Base-by-base conservation (phyloP, 192 early-diverging fungal species). In the Coemansia sp. region DNA sequence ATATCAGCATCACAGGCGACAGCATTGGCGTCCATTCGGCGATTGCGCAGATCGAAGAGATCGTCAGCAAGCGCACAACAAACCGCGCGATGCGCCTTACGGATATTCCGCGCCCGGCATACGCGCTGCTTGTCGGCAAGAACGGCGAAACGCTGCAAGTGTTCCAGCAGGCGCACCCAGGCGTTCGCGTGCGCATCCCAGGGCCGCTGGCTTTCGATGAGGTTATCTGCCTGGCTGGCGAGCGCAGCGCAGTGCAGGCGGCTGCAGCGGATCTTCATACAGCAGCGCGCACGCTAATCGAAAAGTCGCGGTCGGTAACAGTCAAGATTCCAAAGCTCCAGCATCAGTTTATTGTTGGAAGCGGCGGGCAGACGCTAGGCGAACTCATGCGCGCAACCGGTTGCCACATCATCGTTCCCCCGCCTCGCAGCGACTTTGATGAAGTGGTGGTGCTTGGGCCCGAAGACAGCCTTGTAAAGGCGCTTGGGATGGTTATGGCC, bases 301-400 rank as follows among this genome's bases (percentile, higher is more conserved):
- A 83, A 21, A 87, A 71, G 34, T 90, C 92, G 53, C 78, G 88
- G 36, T 88, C 86, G 12, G 73, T 92, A 52, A 79, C 82, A 3
- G 85, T 95, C 52, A 84, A 85, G 45, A 84, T 98, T 48, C 90
- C 92, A 48, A 97, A 98, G 85, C 90, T 91, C 59, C 94, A 97
- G 80, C 97, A 98, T 77, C 91, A 89, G 48, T 97, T 95, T 76
- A 81, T 99, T 21, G 85, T 96, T 36, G 96, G 96, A 15, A 76
- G 88, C 35, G 88, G 91, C 75, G 94, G 92, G 33, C 73, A 86
- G 26, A 85, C 85, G 24, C 85, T 98, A 53, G 84, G 89, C 57
- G 95, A 97, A 49, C 92, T 99, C 56, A 77, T 94, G 48, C 87
- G 88, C n/a, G 79, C 86, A 0, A 96, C 93, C 33, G 95, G 93